A percentile compares a stretch with the other conserved stretches of the same genome.
Conservation (phyloP, 2,329 filamentous ascomycete species). For the Fusarium transvaalense region DNA sequence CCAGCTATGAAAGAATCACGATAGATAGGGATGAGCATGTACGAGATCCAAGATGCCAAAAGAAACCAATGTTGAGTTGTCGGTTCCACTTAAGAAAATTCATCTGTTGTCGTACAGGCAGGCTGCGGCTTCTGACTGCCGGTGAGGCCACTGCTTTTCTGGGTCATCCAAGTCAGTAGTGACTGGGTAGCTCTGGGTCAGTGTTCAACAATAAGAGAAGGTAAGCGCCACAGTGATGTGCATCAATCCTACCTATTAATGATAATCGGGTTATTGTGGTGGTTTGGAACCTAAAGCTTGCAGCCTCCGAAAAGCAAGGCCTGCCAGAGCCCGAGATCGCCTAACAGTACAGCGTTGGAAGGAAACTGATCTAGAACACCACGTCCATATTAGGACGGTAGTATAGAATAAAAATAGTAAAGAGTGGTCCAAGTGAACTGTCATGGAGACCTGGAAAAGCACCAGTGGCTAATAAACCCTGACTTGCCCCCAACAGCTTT, state of each 20-base stretch:
- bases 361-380: neutral
- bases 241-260: conserved; percentile 5
- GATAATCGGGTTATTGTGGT: conserved; percentile 14
- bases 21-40: neutral
- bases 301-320: neutral
- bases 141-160: conserved; percentile 1
- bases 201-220: neutral
- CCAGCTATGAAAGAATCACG: neutral
- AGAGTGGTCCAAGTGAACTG: neutral
- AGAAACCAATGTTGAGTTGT: neutral
- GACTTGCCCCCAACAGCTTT: neutral
- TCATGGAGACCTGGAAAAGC: neutral
- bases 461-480: conserved; percentile 2
- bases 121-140: conserved; percentile 2
- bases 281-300: neutral
- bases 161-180: neutral
- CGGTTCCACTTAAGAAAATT: conserved; percentile 5
- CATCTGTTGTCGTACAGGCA: neutral
- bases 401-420: neutral
- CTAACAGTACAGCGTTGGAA: neutral
- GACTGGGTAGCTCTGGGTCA: conserved; percentile 2
- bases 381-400: neutral
- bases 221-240: conserved; percentile 2
- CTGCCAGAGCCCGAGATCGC: neutral
- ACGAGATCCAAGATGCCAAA: neutral